Conservation (phyloP, 768 basidiomycete genomes). For the Xanthoconium stramineum region DNA sequence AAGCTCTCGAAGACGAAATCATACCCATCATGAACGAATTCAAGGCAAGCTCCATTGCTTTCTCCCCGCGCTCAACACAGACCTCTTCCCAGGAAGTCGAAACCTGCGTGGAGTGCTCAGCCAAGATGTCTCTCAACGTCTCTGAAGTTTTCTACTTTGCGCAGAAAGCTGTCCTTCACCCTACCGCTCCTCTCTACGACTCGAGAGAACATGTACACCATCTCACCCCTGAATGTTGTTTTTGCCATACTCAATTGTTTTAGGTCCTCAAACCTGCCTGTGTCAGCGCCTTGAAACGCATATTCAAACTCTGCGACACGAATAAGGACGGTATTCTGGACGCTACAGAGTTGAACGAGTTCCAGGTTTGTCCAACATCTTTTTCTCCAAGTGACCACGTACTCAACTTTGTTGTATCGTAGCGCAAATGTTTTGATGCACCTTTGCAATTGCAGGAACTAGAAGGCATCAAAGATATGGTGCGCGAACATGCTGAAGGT, state of each 20-base stretch:
- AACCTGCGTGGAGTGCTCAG: slow-evolving; percentile 97
- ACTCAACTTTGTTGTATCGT: not conserved
- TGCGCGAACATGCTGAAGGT: slow-evolving; percentile 71
- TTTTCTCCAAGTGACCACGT: not conserved
- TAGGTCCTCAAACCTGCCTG: slow-evolving; percentile 93
- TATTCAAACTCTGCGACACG: slow-evolving; percentile 94
- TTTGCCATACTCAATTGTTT: slow-evolving; percentile 8
- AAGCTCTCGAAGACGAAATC: slow-evolving; percentile 92
- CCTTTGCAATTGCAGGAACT: slow-evolving; percentile 91
- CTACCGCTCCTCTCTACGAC: slow-evolving; percentile 95
- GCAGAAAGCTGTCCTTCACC: slow-evolving; percentile 95
- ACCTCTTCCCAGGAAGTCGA: slow-evolving; percentile 78
- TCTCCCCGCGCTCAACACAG: not conserved
- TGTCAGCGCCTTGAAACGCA: slow-evolving; percentile 79
- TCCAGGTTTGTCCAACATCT: slow-evolving; percentile 61
- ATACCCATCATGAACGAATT: slow-evolving; percentile 98
- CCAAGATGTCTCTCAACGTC: slow-evolving; percentile 83
- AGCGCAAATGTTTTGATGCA: slow-evolving; percentile 95
- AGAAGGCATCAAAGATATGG: slow-evolving; percentile 94
- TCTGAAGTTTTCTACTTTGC: slow-evolving; percentile 99
- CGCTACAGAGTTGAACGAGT: slow-evolving; percentile 89
- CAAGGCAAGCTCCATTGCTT: slow-evolving; percentile 57
- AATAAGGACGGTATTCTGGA: slow-evolving; percentile 95
- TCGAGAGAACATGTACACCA: slow-evolving; percentile 86
- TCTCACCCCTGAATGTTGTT: slow-evolving; percentile 1